Evolutionary conservation across 306 rosid species (phyloP).

Genomic region (Gastrolobium villosum): DNA sequence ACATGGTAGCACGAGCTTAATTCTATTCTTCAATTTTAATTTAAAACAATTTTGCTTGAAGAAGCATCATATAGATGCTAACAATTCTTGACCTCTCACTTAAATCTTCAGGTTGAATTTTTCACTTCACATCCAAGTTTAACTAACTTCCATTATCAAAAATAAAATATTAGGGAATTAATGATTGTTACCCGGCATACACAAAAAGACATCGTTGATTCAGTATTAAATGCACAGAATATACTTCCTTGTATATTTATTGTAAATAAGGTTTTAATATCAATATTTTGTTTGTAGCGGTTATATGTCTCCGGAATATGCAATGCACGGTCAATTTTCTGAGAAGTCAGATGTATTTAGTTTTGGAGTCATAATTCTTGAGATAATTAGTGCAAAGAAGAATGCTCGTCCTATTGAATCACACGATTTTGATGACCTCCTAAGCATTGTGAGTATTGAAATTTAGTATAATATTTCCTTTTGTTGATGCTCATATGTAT

Average conservation of each 20-base stretch:
- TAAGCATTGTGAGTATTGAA: conserved; percentile 40
- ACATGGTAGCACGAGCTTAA: too few relatives aligned
- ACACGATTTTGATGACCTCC: conserved; percentile 13
- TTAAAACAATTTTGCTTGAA: neutral
- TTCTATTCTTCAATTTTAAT: too few relatives aligned
- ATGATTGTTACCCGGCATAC: neutral
- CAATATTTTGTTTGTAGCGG: conserved; percentile 40
- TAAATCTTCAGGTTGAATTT: too few relatives aligned
- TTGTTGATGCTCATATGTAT: neutral
- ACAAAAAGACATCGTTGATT: neutral
- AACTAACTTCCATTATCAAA: neutral
- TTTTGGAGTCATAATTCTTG: conserved; percentile 56
- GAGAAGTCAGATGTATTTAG: conserved; percentile 50
- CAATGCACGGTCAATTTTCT: conserved; percentile 49
- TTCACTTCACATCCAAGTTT: neutral
- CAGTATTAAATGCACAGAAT: neutral
- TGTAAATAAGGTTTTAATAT: neutral
- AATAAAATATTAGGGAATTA: neutral
- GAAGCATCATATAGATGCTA: neutral
- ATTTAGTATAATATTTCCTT: neutral
- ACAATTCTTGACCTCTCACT: neutral
- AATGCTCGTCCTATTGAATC: conserved; percentile 34
- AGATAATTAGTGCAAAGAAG: conserved; percentile 45
- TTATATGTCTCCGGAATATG: conserved; percentile 55
- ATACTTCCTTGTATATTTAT: neutral